Base-by-base conservation (phyloP, 2,329 filamentous ascomycete species). In the Claviceps capensis region DNA sequence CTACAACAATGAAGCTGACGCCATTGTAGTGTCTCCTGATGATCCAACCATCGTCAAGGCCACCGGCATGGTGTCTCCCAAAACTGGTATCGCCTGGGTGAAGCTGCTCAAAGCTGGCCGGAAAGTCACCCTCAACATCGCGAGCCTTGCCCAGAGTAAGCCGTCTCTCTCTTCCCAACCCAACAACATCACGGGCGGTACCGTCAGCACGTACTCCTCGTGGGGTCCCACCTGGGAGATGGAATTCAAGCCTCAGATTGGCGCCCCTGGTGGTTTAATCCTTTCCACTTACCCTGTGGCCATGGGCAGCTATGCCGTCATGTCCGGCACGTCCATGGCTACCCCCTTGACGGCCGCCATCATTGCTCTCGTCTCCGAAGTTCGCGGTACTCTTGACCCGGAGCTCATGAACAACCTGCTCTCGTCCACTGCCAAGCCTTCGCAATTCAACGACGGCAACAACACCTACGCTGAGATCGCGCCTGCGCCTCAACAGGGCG, bases 201-300 rank as follows among this genome's bases (percentile, higher is more conserved):
- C 70, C 44, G 60, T 75, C 23, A 78, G 72, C 57, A 64, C 63
- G 11, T 81, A 68, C 61, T 77, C 74, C 30, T 75, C 73, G 2
- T 83, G 78, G 79, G 79, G 79, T 13, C 79, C 79, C 1, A 79
- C 73, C 3, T 81, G 72, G 61, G 78, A 82, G 57, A 67, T 78
- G 54, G 71, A 75, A 42, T 62, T 76, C 46, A 79, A 78, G 62
- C 77, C 78, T 0, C 71, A 79, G 55, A 61, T 80, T 43, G 73
- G 71, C 16, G 69, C 75, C 1, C 75, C 77, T 1, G 77, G 78
- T 40, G 76, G 76, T 46, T 69, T 70, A 47, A 81, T 82, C 45
- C 62, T 82, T 22, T 79, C 77, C 7, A 81, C 78, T 0, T 82
- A 69, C 55, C 76, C 75, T 0, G 52, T 61, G 3, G 62, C 63